Conservation (phyloP, 2,329 filamentous ascomycete species). For the Exophiala spinifera region DNA sequence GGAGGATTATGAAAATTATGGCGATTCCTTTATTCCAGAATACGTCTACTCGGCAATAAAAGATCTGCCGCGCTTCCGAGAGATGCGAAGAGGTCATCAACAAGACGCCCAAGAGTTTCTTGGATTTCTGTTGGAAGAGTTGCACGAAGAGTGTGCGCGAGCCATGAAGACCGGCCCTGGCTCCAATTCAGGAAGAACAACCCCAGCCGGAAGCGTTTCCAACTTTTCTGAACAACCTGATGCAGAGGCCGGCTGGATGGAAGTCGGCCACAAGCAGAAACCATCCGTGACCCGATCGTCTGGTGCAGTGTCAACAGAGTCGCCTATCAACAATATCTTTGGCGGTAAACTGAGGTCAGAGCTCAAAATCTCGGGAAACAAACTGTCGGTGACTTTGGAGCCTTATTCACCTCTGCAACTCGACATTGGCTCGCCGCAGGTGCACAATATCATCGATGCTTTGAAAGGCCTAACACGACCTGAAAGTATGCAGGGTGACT, state of each 20-base stretch:
- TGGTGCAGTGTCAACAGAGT: slow-evolving; percentile 67
- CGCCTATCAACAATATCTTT: slow-evolving; percentile 91
- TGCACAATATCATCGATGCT: slow-evolving; percentile 89
- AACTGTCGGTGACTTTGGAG: slow-evolving; percentile 87
- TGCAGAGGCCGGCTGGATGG: slow-evolving; percentile 74
- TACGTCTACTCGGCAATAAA: slow-evolving; percentile 94
- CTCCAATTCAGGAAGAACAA: slow-evolving; percentile 45
- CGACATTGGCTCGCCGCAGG: slow-evolving; percentile 82
- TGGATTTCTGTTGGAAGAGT: slow-evolving; percentile 83
- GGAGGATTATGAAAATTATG: slow-evolving; percentile 83
- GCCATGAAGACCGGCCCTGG: slow-evolving; percentile 61
- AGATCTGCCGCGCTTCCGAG: slow-evolving; percentile 79
- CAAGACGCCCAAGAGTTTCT: slow-evolving; percentile 98
- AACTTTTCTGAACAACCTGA: slow-evolving; percentile 42
- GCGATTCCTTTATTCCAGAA: slow-evolving; percentile 86
- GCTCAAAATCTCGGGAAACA: slow-evolving; percentile 78
- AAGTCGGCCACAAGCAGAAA: slow-evolving; percentile 90
- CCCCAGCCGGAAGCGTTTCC: slow-evolving; percentile 42
- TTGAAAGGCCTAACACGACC: slow-evolving; percentile 78
- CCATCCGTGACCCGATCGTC: slow-evolving; percentile 81
- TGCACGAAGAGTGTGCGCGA: slow-evolving; percentile 86
- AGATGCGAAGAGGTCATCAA: slow-evolving; percentile 92
- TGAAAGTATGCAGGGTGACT: slow-evolving; percentile 81
- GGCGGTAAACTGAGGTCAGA: slow-evolving; percentile 88
- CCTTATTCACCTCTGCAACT: slow-evolving; percentile 93